phyloP scores from a whole-genome alignment of 2,329 filamentous ascomycete genomes.

The Periglandula ipomoeae region DNA sequence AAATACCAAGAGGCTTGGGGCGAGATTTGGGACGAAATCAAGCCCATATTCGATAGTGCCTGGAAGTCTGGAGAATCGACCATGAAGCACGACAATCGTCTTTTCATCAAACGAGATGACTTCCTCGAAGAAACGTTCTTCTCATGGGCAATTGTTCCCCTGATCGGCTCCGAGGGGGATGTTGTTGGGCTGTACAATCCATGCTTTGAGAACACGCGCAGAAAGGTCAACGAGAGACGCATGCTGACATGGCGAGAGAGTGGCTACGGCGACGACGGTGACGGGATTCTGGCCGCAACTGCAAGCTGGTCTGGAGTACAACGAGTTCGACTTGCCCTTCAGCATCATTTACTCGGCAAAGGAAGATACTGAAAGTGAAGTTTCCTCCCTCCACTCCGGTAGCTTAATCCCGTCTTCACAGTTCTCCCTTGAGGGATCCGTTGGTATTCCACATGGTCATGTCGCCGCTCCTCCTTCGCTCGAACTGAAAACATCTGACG shows the following conservation, averaged over 20 bases:
- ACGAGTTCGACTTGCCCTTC: constrained; percentile 69
- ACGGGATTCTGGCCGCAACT: constrained; percentile 67
- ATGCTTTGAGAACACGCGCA: constrained; percentile 69
- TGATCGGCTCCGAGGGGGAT: constrained; percentile 64
- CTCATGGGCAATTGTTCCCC: constrained; percentile 71
- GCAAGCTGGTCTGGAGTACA: constrained; percentile 59
- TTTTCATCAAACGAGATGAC: constrained; percentile 61
- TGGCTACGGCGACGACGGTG: constrained; percentile 61
- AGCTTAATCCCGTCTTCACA: constrained; percentile 52
- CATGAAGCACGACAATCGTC: constrained; percentile 74
- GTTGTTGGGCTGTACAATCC: constrained; percentile 74
- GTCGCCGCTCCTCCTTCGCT: constrained; percentile 48
- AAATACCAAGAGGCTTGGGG: constrained; percentile 60
- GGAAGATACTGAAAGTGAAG: constrained; percentile 63
- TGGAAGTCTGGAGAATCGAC: constrained; percentile 64
- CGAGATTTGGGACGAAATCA: constrained; percentile 66
- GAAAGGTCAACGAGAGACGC: constrained; percentile 68
- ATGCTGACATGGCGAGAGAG: constrained; percentile 72
- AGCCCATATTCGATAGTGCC: constrained; percentile 59
- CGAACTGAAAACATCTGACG: constrained; percentile 59
- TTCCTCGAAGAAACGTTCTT: constrained; percentile 75
- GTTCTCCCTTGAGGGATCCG: constrained; percentile 60
- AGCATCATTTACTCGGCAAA: constrained; percentile 66
- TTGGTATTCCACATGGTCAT: constrained; percentile 60
- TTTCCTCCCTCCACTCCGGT: constrained; percentile 61